Evolutionary conservation across 129 eudicot species (phyloP).

Genomic region (Cynara cardunculus): DNA sequence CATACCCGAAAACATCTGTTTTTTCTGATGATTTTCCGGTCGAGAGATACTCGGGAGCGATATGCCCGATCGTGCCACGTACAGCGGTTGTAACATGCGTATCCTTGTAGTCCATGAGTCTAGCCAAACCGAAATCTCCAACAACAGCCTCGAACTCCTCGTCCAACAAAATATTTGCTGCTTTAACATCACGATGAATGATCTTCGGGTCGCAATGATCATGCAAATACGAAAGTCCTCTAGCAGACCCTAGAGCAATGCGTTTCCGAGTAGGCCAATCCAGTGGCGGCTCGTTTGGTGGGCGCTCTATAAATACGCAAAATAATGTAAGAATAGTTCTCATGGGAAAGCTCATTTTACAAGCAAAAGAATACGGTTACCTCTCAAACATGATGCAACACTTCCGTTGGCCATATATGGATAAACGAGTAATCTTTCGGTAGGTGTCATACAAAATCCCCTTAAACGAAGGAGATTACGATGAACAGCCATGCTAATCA

Average conservation of each 20-base stretch:
- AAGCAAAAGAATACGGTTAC: constrained; percentile 22
- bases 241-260: constrained; percentile 78
- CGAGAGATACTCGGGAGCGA: constrained; percentile 82
- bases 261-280: constrained; percentile 80
- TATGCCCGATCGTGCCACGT: constrained; percentile 86
- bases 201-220: constrained; percentile 91
- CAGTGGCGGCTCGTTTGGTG: constrained; percentile 72
- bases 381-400: constrained; percentile 90
- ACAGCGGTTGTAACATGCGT: constrained; percentile 88
- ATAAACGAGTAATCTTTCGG: constrained; percentile 82
- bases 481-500: constrained; percentile 97
- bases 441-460: constrained; percentile 94
- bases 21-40: constrained; percentile 85
- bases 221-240: constrained; percentile 81
- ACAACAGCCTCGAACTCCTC: constrained; percentile 92
- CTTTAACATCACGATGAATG: constrained; percentile 85
- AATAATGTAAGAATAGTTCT: not conserved
- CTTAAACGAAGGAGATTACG: constrained; percentile 77
- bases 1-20: constrained; percentile 85
- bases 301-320: constrained; percentile 52
- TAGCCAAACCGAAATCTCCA: constrained; percentile 85
- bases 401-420: constrained; percentile 96
- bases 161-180: constrained; percentile 78
- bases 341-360: not conserved
- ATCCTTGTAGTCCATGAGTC: constrained; percentile 75